Conservation (phyloP, 352 stramenopile genomes). For the Phytophthora quininea region DNA sequence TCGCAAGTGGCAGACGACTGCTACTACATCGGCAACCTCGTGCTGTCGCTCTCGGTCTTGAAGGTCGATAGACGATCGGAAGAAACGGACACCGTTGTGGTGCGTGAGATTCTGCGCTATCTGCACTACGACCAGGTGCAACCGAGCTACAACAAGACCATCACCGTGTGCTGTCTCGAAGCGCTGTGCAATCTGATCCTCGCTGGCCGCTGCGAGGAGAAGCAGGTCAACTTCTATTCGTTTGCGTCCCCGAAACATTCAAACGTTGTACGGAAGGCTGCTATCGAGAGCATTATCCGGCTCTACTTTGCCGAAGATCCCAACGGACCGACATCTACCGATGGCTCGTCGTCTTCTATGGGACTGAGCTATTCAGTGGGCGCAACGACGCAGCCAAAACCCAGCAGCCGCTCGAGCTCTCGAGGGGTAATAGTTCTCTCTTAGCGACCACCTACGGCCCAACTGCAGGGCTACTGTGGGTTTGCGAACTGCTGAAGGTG, state of each 20-base stretch:
- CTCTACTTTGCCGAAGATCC: conserved; percentile 87
- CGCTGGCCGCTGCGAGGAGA: conserved; percentile 68
- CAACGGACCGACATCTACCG: conserved; percentile 24
- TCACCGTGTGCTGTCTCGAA: conserved; percentile 84
- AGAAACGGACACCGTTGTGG: conserved; percentile 52
- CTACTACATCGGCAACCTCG: conserved; percentile 84
- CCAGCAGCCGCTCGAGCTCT: conserved; percentile 13
- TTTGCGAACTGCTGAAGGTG: conserved; percentile 60
- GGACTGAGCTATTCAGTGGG: conserved; percentile 15
- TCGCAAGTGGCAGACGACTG: conserved; percentile 85
- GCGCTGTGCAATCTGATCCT: conserved; percentile 82
- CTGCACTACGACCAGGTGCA: conserved; percentile 87
- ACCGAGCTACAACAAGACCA: conserved; percentile 81
- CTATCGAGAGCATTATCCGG: conserved; percentile 85
- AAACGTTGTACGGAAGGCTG: conserved; percentile 79
- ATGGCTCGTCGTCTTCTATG: conserved; percentile 20
- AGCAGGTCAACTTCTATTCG: conserved; percentile 70
- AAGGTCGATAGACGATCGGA: conserved; percentile 63
- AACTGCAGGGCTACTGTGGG: conserved; percentile 72
- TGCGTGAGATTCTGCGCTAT: conserved; percentile 79
- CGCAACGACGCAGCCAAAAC: conserved; percentile 17
- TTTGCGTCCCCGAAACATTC: conserved; percentile 78
- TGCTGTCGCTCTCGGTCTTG: conserved; percentile 75
- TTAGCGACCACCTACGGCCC: conserved; percentile 69
- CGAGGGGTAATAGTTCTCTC: conserved; percentile 16